Conservation (phyloP, 208 protist genomes). For the Wallacemonas sp. region DNA sequence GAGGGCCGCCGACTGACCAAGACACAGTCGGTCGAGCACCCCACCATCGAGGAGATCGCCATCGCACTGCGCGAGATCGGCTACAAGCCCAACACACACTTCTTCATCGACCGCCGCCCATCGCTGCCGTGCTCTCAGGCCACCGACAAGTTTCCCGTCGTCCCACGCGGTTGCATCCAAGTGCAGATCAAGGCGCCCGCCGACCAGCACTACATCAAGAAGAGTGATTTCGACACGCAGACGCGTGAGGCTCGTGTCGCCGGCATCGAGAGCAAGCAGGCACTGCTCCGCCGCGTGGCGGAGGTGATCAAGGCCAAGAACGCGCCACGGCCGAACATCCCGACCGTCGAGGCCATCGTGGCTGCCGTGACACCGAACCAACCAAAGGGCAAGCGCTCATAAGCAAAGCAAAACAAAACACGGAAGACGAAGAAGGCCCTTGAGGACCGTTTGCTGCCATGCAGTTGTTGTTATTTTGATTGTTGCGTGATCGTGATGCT, state of each 20-base stretch:
- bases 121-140: slow-evolving; percentile 73
- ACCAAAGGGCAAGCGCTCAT: slow-evolving; percentile 28
- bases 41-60: slow-evolving; percentile 69
- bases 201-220: slow-evolving; percentile 85
- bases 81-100: slow-evolving; percentile 36
- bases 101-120: slow-evolving; percentile 45
- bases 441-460: too few species aligned
- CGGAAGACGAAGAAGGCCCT: not conserved
- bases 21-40: slow-evolving; percentile 64
- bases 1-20: slow-evolving; percentile 79
- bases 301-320: slow-evolving; percentile 66
- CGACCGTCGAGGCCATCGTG: slow-evolving; percentile 41
- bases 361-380: slow-evolving; percentile 36
- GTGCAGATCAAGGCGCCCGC: slow-evolving; percentile 73
- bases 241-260: slow-evolving; percentile 56
- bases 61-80: slow-evolving; percentile 55
- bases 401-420: slow-evolving; percentile 2
- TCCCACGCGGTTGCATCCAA: slow-evolving; percentile 77
- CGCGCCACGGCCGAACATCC: slow-evolving; percentile 31
- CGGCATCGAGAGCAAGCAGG: slow-evolving; percentile 71
- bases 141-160: slow-evolving; percentile 49
- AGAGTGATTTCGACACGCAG: slow-evolving; percentile 88
- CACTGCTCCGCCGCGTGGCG: slow-evolving; percentile 69
- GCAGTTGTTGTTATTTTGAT: slow-evolving; percentile 3
- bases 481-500: not conserved